Evolutionary conservation across 805 yeast species (phyloP), one percentile per base, ranked within the genome.

Genomic region (Danielia oregonensis): DNA sequence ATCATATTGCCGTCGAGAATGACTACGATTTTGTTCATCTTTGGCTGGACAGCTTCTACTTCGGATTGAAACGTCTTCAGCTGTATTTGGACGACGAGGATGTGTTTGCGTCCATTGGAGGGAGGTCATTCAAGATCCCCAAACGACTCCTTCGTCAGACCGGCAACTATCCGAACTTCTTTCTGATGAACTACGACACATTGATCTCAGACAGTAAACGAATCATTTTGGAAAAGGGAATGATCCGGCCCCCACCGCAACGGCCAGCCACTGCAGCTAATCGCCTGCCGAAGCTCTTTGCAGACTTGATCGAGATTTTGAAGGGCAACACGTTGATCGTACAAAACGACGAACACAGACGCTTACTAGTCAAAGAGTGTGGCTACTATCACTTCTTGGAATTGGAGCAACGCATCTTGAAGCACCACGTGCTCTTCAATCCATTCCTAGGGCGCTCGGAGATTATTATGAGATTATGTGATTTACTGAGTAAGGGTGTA

Each of bases 121-220:
- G 76, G 19, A 51, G 57, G 29, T 60, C 75, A 19, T 82, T 87
- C 55, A 72, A 70, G 42, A 61, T 88, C 2, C 73, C 88, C 1
- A 71, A 72, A 39, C 63, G 63, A 11, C 43, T 86, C 9, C 61
- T 89, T 30, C 49, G 57, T 4, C 54, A 65, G 3, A 69, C 76
- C 3, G 96, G 95, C 0, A 87, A 89, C 52, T 54, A 62, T 29
- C 94, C 91, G 8, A 88, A 88, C 57, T 87, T 70, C 56, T 85
- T 88, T 60, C 72, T 82, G 8, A 62, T 86, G 24, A 73, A 83
- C 2, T 71, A 68, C 48, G 73, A 75, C 22, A 63, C 78, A 1
- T 54, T 79, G 14, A 64, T 76, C 39, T 54, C 63, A 3, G 80
- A 78, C 39, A 72, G 78, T 8, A 45, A 48, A 11, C 37, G 46